phyloP scores from a whole-genome alignment of 2,329 filamentous ascomycete species.

The Arthrinium phaeospermum region DNA sequence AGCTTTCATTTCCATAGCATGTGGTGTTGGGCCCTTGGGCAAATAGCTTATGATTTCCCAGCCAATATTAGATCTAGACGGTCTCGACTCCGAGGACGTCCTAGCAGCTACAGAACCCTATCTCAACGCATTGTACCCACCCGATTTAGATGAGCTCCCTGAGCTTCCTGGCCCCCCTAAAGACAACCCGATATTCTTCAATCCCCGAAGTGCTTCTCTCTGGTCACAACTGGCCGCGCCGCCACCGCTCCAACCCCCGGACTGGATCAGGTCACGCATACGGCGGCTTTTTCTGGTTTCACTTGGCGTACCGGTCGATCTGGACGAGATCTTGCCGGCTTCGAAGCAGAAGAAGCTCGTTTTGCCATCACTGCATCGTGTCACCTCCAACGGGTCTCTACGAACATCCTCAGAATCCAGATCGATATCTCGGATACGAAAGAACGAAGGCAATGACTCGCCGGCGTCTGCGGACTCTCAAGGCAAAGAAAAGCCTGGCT shows the following conservation, averaged over 20 bases:
- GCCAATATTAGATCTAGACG: slow-evolving; percentile 72
- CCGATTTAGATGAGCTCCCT: slow-evolving; percentile 58
- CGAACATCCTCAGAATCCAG: slow-evolving; percentile 62
- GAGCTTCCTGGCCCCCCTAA: slow-evolving; percentile 56
- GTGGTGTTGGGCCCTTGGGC: slow-evolving; percentile 7
- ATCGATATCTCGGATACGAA: slow-evolving; percentile 52
- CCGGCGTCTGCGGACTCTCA: slow-evolving; percentile 65
- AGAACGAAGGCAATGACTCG: slow-evolving; percentile 57
- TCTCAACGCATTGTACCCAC: slow-evolving; percentile 69
- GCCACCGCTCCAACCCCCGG: slow-evolving; percentile 90
- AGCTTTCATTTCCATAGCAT: slow-evolving; percentile 36
- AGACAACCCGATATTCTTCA: slow-evolving; percentile 75
- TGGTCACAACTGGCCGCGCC: slow-evolving; percentile 97
- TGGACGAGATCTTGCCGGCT: slow-evolving; percentile 95
- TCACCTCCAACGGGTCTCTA: slow-evolving; percentile 56
- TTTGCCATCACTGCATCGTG: slow-evolving; percentile 70
- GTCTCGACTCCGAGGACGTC: slow-evolving; percentile 66
- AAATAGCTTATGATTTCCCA: slow-evolving; percentile 37
- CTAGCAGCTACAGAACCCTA: slow-evolving; percentile 67
- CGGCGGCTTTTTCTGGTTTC: slow-evolving; percentile 94
- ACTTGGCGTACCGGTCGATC: slow-evolving; percentile 91
- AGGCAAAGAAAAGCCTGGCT: slow-evolving; percentile 51
- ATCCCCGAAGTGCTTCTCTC: slow-evolving; percentile 84
- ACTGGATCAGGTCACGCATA: slow-evolving; percentile 97
- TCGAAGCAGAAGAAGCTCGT: slow-evolving; percentile 98